phyloP scores from a whole-genome alignment of 768 basidiomycete species.

The Suillus tomentosus region DNA sequence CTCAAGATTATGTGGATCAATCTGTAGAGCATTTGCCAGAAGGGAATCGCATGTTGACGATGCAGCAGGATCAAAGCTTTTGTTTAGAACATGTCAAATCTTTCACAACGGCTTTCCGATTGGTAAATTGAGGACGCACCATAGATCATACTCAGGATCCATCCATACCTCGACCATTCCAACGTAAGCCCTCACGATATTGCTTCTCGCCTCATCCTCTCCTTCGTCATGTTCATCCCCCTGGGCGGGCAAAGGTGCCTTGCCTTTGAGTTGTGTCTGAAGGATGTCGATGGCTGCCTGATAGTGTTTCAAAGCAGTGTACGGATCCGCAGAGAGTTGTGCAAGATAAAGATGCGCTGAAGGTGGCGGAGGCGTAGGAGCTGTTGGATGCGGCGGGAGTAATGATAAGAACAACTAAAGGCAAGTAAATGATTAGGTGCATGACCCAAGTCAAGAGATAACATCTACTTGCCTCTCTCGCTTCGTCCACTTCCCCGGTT shows the following conservation, averaged over 20 bases:
- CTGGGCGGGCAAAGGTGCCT: constrained; percentile 47
- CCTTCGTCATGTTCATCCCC: constrained; percentile 41
- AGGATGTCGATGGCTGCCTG: constrained; percentile 78
- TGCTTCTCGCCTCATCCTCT: constrained; percentile 62
- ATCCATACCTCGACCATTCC: constrained; percentile 97
- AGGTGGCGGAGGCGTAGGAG: constrained; percentile 61
- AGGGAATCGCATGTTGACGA: constrained; percentile 81
- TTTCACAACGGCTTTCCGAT: not conserved
- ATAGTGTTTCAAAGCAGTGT: constrained; percentile 72
- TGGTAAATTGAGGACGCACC: constrained; percentile 47
- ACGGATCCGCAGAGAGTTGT: constrained; percentile 77
- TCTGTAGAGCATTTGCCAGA: constrained; percentile 67
- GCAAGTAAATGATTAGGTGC: not conserved
- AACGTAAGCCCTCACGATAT: constrained; percentile 76
- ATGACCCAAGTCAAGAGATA: not conserved
- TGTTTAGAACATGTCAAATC: not conserved
- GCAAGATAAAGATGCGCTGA: constrained; percentile 90
- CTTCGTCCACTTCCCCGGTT: constrained; percentile 71
- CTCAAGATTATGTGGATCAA: constrained; percentile 76
- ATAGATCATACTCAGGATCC: constrained; percentile 86
- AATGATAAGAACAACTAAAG: constrained; percentile 61
- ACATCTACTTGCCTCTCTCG: constrained; percentile 58
- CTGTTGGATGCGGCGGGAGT: constrained; percentile 61
- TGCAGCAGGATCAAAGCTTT: constrained; percentile 79
- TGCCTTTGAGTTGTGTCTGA: constrained; percentile 70